Percentiles rank a stretch among this genome's conserved stretches.
Evolutionary conservation across 208 protist genomes (phyloP).

Genomic region (Trypanosoma platydactyli): DNA sequence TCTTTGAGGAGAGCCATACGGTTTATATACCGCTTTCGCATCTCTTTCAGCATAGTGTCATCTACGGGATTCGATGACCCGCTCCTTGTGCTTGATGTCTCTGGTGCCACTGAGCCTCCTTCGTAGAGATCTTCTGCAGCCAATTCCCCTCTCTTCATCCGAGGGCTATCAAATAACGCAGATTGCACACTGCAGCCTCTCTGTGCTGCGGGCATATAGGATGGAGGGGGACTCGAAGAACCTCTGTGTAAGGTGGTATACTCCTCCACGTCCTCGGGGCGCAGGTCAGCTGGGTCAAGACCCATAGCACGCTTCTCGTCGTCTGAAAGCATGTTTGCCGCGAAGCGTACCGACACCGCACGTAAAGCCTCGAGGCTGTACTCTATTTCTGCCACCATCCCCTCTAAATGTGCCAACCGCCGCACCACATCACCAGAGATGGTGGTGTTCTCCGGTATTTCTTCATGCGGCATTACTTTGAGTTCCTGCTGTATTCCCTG

Average conservation of each 20-base stretch:
- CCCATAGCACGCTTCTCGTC: constrained; percentile 79
- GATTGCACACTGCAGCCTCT: not conserved
- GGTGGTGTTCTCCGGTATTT: constrained; percentile 56
- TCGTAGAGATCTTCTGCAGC: not conserved
- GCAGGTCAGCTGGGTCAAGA: constrained; percentile 65
- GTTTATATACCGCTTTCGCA: constrained; percentile 48
- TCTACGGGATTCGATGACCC: not conserved
- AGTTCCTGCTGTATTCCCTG: constrained; percentile 28
- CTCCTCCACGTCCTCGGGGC: constrained; percentile 40
- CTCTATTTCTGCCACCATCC: constrained; percentile 44
- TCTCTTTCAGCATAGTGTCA: constrained; percentile 39
- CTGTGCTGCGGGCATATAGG: not conserved
- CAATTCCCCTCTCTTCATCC: not conserved
- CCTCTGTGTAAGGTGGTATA: not conserved
- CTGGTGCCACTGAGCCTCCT: not conserved
- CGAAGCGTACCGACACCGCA: constrained; percentile 67
- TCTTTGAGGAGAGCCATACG: constrained; percentile 43
- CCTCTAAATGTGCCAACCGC: constrained; percentile 46
- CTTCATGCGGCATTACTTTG: constrained; percentile 30
- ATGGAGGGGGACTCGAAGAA: not conserved
- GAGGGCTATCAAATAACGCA: constrained; percentile 2
- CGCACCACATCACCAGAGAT: constrained; percentile 28
- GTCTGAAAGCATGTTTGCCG: constrained; percentile 74
- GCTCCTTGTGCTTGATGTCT: constrained; percentile 1
- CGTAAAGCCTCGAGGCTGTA: constrained; percentile 48